Evolutionary conservation across 2,329 filamentous ascomycete species (phyloP), one percentile per base, ranked within the genome.

Genomic region (Cercospora janseana): DNA sequence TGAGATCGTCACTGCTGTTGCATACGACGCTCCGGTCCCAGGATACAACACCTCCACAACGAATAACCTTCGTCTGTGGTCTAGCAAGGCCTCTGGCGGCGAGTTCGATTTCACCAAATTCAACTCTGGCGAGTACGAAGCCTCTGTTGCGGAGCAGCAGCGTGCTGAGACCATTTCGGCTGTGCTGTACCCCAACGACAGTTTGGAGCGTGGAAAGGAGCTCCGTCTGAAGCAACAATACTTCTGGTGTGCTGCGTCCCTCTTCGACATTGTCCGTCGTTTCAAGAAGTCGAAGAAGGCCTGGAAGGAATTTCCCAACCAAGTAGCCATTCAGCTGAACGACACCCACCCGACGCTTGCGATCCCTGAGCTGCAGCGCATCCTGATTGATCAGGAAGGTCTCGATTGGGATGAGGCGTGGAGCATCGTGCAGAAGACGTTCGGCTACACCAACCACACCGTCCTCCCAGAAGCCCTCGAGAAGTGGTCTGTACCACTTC

Each of bases 71-170:
- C 86, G 93, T 54, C 79, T 98, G 29, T 98, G 93, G 93, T 95
- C 90, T 35, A 96, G 90, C 77, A 96, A 96, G 73, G 92, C 93
- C 34, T 91, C 91, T 37, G 92, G 88, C 62, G 93, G 93, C 59
- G 93, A 98, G 71, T 98, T 98, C 59, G 92, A 98, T 74, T 98
- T 98, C 74, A 92, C 96, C 66, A 97, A 97, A 70, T 98, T 98
- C 83, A 98, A 98, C 74, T 93, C 80, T 52, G 93, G 93, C 57
- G 91, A 98, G 63, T 98, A 98, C 68, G 93, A 98, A 74, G 93
- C 88, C 74, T 94, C 93, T 9, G 93, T 98, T 29, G 88, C 87
- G n/a, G 93, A 98, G 61, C 90, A 97, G 72, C 93, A 98, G 76
- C 86, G 88, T 51, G 93, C 93, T n/a, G 93, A 98, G 76, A 97